These are phyloP conservation scores for Aureobasidium sp. DNA, from an alignment of 2,329 filamentous ascomycete genomes.

Conservation along the genomic window DNA sequence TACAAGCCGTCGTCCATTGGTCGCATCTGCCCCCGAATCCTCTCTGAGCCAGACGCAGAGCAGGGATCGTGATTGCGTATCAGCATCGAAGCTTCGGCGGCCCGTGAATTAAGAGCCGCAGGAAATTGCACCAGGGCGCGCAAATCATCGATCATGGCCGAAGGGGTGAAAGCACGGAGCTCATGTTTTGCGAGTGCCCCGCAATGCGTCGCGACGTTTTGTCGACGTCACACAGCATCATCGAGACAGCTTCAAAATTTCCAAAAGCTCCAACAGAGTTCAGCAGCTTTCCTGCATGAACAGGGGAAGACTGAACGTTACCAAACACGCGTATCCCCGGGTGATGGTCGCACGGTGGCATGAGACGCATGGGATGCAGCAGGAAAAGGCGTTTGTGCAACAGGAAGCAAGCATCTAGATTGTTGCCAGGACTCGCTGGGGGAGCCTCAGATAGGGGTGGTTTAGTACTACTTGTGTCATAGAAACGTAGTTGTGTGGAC, in stretches of 20 bases:
- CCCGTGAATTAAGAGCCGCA: slow-evolving; percentile 1
- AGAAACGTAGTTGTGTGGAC: not conserved
- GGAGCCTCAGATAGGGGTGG: not conserved
- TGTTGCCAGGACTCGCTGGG: not conserved
- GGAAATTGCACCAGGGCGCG: not conserved
- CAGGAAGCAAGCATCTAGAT: not conserved
- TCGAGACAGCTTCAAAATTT: slow-evolving; percentile 2
- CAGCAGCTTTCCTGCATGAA: slow-evolving; percentile 4
- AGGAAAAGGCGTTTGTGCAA: not conserved
- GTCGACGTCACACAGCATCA: not conserved
- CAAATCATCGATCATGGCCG: slow-evolving; percentile 6
- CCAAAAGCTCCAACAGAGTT: not conserved
- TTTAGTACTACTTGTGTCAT: not conserved
- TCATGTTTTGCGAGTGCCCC: not conserved
- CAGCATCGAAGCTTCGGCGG: slow-evolving; percentile 6
- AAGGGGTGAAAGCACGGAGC: not conserved
- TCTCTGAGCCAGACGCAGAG: not conserved
- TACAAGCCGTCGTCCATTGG: not conserved
- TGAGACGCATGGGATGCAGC: not conserved
- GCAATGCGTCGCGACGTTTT: not conserved
- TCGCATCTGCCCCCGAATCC: not conserved
- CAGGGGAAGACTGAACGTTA: not conserved
- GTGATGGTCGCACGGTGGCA: not conserved
- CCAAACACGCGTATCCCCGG: not conserved
- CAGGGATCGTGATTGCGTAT: slow-evolving; percentile 1